phyloP scores from a whole-genome alignment of 305 asterid species.

The Rubia tinctorum region DNA sequence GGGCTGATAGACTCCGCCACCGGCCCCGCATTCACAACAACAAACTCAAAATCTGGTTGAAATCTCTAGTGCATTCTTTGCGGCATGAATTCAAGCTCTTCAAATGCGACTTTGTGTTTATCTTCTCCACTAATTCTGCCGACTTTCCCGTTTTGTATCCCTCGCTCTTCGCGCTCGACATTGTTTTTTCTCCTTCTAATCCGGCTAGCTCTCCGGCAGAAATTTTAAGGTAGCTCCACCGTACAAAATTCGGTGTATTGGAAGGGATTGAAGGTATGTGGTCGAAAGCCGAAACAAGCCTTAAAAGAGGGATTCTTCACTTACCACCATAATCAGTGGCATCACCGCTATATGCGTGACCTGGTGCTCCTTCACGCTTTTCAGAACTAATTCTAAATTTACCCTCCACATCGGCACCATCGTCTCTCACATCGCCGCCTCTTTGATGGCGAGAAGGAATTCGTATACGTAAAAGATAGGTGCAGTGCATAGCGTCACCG shows the following conservation, averaged over 20 bases:
- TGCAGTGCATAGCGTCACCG: slow-evolving; percentile 33
- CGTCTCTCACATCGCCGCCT: slow-evolving; percentile 43
- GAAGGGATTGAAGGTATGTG: too few relatives aligned
- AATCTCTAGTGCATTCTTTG: slow-evolving; percentile 13
- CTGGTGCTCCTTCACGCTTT: slow-evolving; percentile 37
- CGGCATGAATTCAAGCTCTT: slow-evolving; percentile 7
- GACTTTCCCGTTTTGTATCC: slow-evolving; percentile 12
- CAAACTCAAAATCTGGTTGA: slow-evolving; percentile 8
- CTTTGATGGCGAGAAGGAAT: slow-evolving; percentile 31
- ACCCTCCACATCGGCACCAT: slow-evolving; percentile 49
- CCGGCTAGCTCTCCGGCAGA: slow-evolving; percentile 9
- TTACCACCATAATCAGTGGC: slow-evolving; percentile 49
- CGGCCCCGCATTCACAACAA: slow-evolving; percentile 8
- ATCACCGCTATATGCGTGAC: slow-evolving; percentile 45
- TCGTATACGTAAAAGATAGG: slow-evolving; percentile 58
- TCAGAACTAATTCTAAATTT: slow-evolving; percentile 43
- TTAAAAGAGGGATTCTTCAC: too few relatives aligned
- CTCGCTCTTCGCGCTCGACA: slow-evolving; percentile 13
- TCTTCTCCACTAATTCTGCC: slow-evolving; percentile 15
- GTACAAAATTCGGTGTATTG: too few relatives aligned
- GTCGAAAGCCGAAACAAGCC: too few relatives aligned
- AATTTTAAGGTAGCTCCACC: neutral
- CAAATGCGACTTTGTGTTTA: slow-evolving; percentile 12
- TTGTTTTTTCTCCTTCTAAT: slow-evolving; percentile 14
- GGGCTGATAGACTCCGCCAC: slow-evolving; percentile 12